phyloP scores from a whole-genome alignment of 1,284 basidiomycete genomes.

The Fereydounia khargensis region DNA sequence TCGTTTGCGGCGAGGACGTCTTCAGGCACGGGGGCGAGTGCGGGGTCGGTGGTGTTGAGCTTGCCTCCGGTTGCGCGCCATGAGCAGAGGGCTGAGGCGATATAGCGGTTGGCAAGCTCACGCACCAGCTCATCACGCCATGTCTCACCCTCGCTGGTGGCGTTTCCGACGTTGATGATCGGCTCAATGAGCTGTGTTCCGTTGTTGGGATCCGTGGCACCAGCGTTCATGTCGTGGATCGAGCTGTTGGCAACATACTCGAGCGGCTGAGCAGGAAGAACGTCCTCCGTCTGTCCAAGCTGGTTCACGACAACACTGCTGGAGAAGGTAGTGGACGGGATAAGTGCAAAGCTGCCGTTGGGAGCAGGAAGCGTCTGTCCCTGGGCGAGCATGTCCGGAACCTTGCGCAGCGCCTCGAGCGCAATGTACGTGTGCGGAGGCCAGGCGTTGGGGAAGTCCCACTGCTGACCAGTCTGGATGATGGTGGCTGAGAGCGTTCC shows the following conservation, averaged over 20 bases:
- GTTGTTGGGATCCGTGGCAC: slow-evolving; percentile 60
- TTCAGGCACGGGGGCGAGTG: slow-evolving; percentile 52
- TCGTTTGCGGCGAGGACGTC: slow-evolving; percentile 22
- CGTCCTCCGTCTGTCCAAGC: slow-evolving; percentile 67
- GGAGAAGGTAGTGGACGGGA: slow-evolving; percentile 62
- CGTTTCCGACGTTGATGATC: slow-evolving; percentile 73
- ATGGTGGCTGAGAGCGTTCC: slow-evolving; percentile 76
- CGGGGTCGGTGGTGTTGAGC: slow-evolving; percentile 74
- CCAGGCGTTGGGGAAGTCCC: slow-evolving; percentile 61
- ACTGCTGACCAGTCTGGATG: slow-evolving; percentile 74
- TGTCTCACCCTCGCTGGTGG: slow-evolving; percentile 62
- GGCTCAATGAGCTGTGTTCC: slow-evolving; percentile 56
- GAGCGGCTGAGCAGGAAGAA: slow-evolving; percentile 69
- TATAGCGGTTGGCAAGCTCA: slow-evolving; percentile 77
- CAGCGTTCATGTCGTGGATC: slow-evolving; percentile 63
- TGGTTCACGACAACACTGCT: slow-evolving; percentile 63
- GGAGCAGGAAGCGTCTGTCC: slow-evolving; percentile 62
- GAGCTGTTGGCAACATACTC: slow-evolving; percentile 29
- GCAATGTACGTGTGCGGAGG: slow-evolving; percentile 64
- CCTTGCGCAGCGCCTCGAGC: slow-evolving; percentile 71
- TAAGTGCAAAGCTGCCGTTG: slow-evolving; percentile 66
- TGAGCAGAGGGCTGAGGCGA: slow-evolving; percentile 78
- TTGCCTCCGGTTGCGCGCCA: slow-evolving; percentile 70
- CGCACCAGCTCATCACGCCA: slow-evolving; percentile 69
- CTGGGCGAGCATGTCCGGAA: slow-evolving; percentile 69